Conservation (phyloP, 73 alveolate genomes). For the Paramecium bursaria region DNA sequence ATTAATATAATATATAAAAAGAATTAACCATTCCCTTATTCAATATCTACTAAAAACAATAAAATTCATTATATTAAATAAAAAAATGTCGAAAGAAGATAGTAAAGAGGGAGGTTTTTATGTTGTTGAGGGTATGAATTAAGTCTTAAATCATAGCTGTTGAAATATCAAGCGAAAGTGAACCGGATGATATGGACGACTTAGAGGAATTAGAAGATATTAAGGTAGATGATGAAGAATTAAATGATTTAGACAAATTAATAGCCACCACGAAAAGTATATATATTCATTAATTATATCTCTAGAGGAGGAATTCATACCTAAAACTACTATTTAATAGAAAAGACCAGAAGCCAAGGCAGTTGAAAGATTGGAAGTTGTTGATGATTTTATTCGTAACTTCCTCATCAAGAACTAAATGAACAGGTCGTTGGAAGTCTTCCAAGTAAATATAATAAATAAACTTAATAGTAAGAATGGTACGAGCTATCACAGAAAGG, state of each 20-base stretch:
- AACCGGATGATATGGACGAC: constrained; percentile 68
- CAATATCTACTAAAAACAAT: no score
- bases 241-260: constrained; percentile 63
- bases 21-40: no score
- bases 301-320: constrained; percentile 66
- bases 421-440: constrained; percentile 94
- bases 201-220: constrained; percentile 66
- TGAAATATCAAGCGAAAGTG: constrained; percentile 71
- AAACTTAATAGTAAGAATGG: constrained; percentile 84
- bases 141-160: constrained; percentile 13
- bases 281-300: neutral
- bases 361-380: constrained; percentile 92
- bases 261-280: constrained; percentile 60
- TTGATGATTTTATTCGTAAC: constrained; percentile 99
- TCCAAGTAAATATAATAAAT: constrained; percentile 72
- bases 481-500: constrained; percentile 98
- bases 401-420: constrained; percentile 92
- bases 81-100: no score
- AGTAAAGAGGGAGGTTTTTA: constrained; percentile 44
- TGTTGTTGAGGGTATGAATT: constrained; percentile 61
- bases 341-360: constrained; percentile 82
- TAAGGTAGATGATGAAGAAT: constrained; percentile 52
- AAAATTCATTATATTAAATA: no score
- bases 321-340: constrained; percentile 30
- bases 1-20: no score